A percentile compares a stretch with the other conserved stretches of the same genome.
These are phyloP conservation scores for Metroxylon sagu DNA, from an alignment of 176 grass and related monocot species.

Conservation along the genomic window DNA sequence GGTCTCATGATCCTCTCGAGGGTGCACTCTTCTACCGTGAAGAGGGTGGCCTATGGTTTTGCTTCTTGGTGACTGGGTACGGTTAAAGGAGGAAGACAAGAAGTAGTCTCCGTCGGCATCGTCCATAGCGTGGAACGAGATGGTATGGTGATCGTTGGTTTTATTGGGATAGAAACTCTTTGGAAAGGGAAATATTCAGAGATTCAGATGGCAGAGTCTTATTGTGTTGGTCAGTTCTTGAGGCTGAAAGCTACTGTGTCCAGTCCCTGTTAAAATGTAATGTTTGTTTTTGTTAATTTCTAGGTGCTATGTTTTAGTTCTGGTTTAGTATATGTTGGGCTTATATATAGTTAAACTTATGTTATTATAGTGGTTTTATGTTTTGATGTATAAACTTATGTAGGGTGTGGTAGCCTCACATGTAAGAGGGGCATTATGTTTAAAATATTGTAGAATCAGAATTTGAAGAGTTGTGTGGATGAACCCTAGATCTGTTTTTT, in stretches of 20 bases:
- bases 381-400: too few relatives aligned
- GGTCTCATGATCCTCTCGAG: constrained; percentile 59
- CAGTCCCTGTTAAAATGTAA: too few relatives aligned
- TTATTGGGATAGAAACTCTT: constrained; percentile 75
- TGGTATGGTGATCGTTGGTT: constrained; percentile 46
- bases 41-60: constrained; percentile 77
- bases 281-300: too few relatives aligned
- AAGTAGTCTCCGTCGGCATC: constrained; percentile 66
- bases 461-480: too few relatives aligned
- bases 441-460: too few relatives aligned
- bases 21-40: constrained; percentile 42
- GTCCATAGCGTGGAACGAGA: constrained; percentile 66
- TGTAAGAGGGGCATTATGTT: too few relatives aligned
- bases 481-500: too few relatives aligned
- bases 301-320: too few relatives aligned
- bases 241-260: constrained; percentile 43
- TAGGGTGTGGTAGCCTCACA: too few relatives aligned
- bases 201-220: constrained; percentile 82
- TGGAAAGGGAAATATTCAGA: constrained; percentile 69
- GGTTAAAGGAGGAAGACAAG: constrained; percentile 58
- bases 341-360: too few relatives aligned
- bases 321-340: too few relatives aligned
- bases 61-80: constrained; percentile 73
- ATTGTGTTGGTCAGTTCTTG: constrained; percentile 75
- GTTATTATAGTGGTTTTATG: too few relatives aligned